A percentile compares a stretch with the other conserved stretches of the same genome.
These are phyloP conservation scores for Suillus tomentosus DNA, from an alignment of 768 basidiomycete genomes.

Conservation along the genomic window DNA sequence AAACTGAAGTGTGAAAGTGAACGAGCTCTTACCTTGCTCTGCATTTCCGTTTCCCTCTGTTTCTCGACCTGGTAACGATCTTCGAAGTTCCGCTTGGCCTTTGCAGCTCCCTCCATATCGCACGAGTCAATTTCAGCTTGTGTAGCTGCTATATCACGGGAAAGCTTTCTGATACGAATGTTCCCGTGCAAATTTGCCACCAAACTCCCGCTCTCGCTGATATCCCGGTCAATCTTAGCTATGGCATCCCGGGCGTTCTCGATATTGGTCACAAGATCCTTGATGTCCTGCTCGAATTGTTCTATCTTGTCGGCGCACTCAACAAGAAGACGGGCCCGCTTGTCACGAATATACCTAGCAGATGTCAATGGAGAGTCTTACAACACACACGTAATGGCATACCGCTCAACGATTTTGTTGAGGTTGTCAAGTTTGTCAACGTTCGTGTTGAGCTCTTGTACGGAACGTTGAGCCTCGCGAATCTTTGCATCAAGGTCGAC, in stretches of 20 bases:
- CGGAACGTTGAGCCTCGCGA: constrained; percentile 50
- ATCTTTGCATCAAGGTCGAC: constrained; percentile 51
- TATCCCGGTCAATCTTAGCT: constrained; percentile 69
- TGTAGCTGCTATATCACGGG: constrained; percentile 63
- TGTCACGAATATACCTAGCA: constrained; percentile 72
- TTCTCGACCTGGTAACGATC: constrained; percentile 74
- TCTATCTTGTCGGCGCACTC: constrained; percentile 61
- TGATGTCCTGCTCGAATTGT: constrained; percentile 47
- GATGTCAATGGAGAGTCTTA: not conserved
- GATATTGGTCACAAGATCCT: constrained; percentile 41
- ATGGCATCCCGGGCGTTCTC: constrained; percentile 47
- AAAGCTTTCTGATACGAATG: constrained; percentile 70
- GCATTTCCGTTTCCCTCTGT: constrained; percentile 69
- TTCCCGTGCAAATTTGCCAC: constrained; percentile 81
- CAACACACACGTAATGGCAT: constrained; percentile 17
- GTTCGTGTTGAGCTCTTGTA: constrained; percentile 67
- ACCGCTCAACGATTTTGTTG: constrained; percentile 71
- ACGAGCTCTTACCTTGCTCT: constrained; percentile 55
- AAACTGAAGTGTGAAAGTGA: constrained; percentile 12
- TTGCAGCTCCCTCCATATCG: constrained; percentile 86
- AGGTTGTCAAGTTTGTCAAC: constrained; percentile 61
- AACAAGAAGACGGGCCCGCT: constrained; percentile 57
- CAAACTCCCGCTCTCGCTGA: constrained; percentile 72
- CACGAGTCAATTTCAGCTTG: constrained; percentile 71
- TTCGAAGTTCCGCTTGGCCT: constrained; percentile 82